Base-by-base conservation (phyloP, 495 filamentous ascomycete species). In the Aspergillus homomorphus region DNA sequence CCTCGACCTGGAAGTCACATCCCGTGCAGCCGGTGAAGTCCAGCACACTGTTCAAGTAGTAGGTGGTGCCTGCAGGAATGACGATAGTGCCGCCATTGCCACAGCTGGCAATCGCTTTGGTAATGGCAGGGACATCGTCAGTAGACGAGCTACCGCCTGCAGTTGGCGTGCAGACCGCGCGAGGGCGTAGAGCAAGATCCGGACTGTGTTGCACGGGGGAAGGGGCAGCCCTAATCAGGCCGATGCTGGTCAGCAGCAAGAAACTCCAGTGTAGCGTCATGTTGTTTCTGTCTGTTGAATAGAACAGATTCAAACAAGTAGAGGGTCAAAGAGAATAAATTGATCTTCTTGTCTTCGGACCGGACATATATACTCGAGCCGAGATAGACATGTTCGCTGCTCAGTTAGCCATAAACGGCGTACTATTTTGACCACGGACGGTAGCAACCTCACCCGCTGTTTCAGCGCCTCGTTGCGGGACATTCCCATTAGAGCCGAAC, bases 1-100 rank as follows among this genome's bases (percentile, higher is more conserved):
- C 77, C 53, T 80, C 76, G 0, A 79, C 50, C 52, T 77, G 74
- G 41, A 80, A 69, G 52, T 73, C 71, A 46, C 76, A 79, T 30
- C 62, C 63, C 3, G 45, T 54, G 57, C 76, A 77, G 7, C 68
- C 71, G 0, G 70, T 42, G 41, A 78, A 74, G 33, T 71, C 66
- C 6, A 78, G 71, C 8, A 70, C 66, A 22, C 71, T 74, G 59
- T 74, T 70, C 45, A 76, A 57, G 54, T 70, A 69, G 54, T 78
- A 80, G 2, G 74, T 79, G 0, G 51, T 67, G 5, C 68, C 71
- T 2, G 66, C 58, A 1, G 77, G 77, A 33, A 80, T 72, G 8
- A 76, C 69, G 21, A 80, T 78, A 0, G 71, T 77, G 3, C 75
- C 77, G 18, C 70, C 69, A 1, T 70, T 63, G 26, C 77, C 72